Percentiles rank a stretch among this genome's conserved stretches.
These are phyloP conservation scores for Aspergillus hortae DNA, from an alignment of 2,329 filamentous ascomycete genomes.

Conservation along the genomic window DNA sequence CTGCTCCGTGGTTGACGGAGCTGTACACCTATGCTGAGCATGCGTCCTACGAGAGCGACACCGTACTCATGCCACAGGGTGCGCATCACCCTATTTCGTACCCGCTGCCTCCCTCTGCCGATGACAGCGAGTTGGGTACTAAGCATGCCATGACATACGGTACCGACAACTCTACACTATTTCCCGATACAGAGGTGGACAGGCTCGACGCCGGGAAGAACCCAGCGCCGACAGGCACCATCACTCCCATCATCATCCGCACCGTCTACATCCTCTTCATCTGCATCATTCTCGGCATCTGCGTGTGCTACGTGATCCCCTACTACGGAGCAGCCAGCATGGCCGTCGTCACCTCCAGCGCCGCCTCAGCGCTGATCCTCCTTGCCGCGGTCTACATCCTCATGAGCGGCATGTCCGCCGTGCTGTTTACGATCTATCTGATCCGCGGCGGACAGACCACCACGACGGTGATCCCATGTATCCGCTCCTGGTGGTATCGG, in stretches of 20 bases:
- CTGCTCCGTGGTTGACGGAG: conserved; percentile 5
- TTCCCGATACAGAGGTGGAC: neutral
- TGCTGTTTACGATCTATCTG: neutral
- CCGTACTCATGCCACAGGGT: neutral
- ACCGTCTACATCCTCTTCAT: neutral
- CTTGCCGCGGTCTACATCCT: neutral
- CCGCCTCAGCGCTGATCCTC: neutral
- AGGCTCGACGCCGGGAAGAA: neutral
- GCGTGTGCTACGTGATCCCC: conserved; percentile 2
- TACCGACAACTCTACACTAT: neutral
- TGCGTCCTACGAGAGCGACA: neutral
- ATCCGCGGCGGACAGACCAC: neutral
- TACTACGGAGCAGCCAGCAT: neutral
- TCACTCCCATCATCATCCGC: neutral
- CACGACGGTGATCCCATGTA: conserved; percentile 3
- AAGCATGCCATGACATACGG: neutral
- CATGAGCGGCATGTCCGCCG: neutral
- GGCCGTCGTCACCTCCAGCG: neutral
- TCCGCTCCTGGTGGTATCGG: conserved; percentile 5
- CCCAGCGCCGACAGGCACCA: neutral
- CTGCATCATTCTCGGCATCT: neutral
- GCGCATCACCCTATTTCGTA: neutral
- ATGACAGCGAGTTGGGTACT: neutral
- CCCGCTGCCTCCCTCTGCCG: neutral
- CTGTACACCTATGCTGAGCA: conserved; percentile 1